A percentile compares a stretch with the other conserved stretches of the same genome.
Evolutionary conservation across 805 yeast genomes (phyloP).

Genomic region (Wickerhamiella parazyma): DNA sequence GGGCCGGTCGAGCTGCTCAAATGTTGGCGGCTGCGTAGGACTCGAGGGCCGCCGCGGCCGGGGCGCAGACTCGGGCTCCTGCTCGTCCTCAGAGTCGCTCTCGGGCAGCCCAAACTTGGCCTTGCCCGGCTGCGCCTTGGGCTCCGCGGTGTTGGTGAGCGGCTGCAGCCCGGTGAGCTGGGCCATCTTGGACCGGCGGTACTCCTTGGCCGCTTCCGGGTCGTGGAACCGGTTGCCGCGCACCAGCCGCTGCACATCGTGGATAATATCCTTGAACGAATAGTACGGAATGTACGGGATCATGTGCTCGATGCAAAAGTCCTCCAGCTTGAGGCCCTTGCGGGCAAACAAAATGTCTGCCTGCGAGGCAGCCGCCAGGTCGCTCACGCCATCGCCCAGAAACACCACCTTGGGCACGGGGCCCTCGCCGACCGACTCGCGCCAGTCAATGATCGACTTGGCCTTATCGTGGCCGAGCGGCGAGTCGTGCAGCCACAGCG

Average conservation of each 20-base stretch:
- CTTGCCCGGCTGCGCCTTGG: conserved; percentile 5
- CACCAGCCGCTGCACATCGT: conserved; percentile 24
- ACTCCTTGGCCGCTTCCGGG: conserved; percentile 16
- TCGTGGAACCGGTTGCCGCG: conserved; percentile 22
- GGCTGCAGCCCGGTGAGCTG: conserved; percentile 20
- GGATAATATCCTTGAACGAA: conserved; percentile 29
- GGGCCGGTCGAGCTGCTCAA: conserved; percentile 12
- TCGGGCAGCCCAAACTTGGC: conserved; percentile 13
- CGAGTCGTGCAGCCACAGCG: conserved; percentile 32
- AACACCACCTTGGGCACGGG: conserved; percentile 37
- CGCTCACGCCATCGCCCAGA: conserved; percentile 46
- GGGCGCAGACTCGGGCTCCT: not conserved
- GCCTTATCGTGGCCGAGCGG: conserved; percentile 35
- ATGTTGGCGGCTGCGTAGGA: conserved; percentile 8
- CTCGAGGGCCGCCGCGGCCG: conserved; percentile 13
- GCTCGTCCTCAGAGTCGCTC: conserved; percentile 12
- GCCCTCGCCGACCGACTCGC: conserved; percentile 13
- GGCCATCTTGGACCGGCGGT: conserved; percentile 14
- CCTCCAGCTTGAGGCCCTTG: conserved; percentile 29
- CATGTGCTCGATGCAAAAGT: conserved; percentile 29
- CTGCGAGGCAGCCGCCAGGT: conserved; percentile 32
- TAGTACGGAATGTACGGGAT: conserved; percentile 32
- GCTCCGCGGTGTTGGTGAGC: conserved; percentile 11
- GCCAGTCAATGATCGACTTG: conserved; percentile 28
- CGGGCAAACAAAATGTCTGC: conserved; percentile 34